These are phyloP conservation scores for Quercus agrifolia DNA, from an alignment of 306 rosid species.

Conservation along the genomic window DNA sequence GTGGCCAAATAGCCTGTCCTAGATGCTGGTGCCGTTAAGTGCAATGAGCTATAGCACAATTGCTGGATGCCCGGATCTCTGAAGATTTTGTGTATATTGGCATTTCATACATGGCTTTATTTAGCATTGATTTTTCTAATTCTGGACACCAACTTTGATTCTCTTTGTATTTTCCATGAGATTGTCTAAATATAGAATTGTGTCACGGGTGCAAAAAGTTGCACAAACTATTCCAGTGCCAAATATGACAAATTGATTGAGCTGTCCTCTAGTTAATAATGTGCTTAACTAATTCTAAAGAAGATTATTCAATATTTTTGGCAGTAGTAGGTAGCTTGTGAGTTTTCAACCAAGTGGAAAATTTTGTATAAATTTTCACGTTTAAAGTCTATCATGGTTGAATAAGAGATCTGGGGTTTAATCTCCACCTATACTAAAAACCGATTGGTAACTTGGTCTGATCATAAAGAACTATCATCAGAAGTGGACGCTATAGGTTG, in stretches of 20 bases:
- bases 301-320: neutral
- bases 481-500: accelerated
- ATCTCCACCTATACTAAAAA: accelerated
- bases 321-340: neutral
- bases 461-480: no score
- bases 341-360: neutral
- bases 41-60: conserved; percentile 22
- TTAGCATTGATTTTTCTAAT: conserved; percentile 16
- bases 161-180: neutral
- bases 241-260: conserved; percentile 20
- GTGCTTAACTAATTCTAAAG: no score
- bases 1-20: conserved; percentile 31
- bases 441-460: no score
- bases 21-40: neutral
- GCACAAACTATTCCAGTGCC: conserved; percentile 9
- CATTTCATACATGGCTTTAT: conserved; percentile 23
- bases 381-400: no score
- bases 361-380: no score
- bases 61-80: conserved; percentile 13
- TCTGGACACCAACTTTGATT: conserved; percentile 15
- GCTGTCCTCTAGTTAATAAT: neutral
- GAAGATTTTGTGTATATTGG: conserved; percentile 11
- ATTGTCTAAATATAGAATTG: conserved; percentile 9
- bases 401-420: no score
- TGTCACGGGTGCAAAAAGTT: conserved; percentile 18